Base-by-base conservation (phyloP, 1,139 yeast genomes). In the Tardiomyces digboiensis region DNA sequence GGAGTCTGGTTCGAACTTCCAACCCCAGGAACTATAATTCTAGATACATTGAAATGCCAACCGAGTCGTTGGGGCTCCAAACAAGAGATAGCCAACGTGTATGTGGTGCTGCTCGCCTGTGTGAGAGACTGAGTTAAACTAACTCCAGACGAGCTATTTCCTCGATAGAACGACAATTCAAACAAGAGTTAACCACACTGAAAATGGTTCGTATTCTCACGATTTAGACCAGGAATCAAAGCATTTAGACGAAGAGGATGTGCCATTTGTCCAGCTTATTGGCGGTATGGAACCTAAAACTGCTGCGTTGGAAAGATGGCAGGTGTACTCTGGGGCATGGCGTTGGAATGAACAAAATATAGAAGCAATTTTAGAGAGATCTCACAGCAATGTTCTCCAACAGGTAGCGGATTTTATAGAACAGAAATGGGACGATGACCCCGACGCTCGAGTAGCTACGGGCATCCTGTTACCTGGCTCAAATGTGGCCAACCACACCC, bases 211-310 rank as follows among this genome's bases (percentile, higher is more conserved):
- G 33, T 26, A 26, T 16, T 13, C 33, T 13, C 33, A 26, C 14
- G 33, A 26, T 26, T 16, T 26, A 16, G 33, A 26, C 5, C 33
- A 26, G 33, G 33, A 26, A 26, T 26, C 14, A n/a, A 26, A 26
- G 10, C 5, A 26, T 4, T n/a, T n/a, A n/a, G n/a, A n/a, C n/a
- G n/a, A n/a, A n/a, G 37, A 33, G 8, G 42, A 42, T 5, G 54
- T 57, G 14, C 72, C 72, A 1, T 66, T 68, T 53, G 67, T 64
- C 6, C 58, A 55, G 40, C 53, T 69, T 3, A 49, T 67, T n/a
- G 65, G 65, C 21, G 72, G 70, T 2, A 45, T 55, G n/a, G 74
- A 69, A 49, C 50, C 64, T 1, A 48, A 47, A 2, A 58, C 52
- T 1, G 56, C 57, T 37, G 60, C 58, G 2, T 42, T 53, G 14